These are phyloP conservation scores for Verticillium nonalfalfae DNA, from an alignment of 2,329 filamentous ascomycete species.

Conservation along the genomic window DNA sequence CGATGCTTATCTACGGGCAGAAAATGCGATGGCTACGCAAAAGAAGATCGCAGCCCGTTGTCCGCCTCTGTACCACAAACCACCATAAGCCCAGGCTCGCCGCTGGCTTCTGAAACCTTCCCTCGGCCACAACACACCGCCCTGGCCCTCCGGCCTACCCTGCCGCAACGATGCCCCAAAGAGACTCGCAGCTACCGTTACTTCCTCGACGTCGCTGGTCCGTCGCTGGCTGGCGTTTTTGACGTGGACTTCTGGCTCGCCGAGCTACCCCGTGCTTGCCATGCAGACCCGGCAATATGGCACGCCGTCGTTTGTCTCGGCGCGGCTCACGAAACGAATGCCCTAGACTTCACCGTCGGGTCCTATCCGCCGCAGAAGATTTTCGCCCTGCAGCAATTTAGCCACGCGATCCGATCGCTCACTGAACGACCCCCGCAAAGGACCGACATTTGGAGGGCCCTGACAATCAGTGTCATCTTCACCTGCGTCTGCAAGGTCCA, in stretches of 20 bases:
- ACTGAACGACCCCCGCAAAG: neutral
- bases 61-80: neutral
- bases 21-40: conserved; percentile 9
- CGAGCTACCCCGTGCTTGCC: conserved; percentile 9
- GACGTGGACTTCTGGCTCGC: conserved; percentile 13
- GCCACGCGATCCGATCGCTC: conserved; percentile 10
- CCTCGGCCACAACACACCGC: neutral
- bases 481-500: conserved; percentile 12
- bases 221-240: conserved; percentile 12
- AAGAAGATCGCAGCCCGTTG: neutral
- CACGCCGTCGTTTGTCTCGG: conserved; percentile 16
- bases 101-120: neutral
- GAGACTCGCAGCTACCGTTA: conserved; percentile 10
- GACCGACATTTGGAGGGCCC: conserved; percentile 5
- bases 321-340: conserved; percentile 8
- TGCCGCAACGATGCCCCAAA: conserved; percentile 1
- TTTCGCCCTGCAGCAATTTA: conserved; percentile 12
- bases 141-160: neutral
- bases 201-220: conserved; percentile 12
- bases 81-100: neutral
- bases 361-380: neutral
- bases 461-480: conserved; percentile 14
- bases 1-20: conserved; percentile 10
- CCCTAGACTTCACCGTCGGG: neutral
- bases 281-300: conserved; percentile 13